Evolutionary conservation across 495 filamentous ascomycete species (phyloP).

Genomic region (Aspergillus mulundensis): DNA sequence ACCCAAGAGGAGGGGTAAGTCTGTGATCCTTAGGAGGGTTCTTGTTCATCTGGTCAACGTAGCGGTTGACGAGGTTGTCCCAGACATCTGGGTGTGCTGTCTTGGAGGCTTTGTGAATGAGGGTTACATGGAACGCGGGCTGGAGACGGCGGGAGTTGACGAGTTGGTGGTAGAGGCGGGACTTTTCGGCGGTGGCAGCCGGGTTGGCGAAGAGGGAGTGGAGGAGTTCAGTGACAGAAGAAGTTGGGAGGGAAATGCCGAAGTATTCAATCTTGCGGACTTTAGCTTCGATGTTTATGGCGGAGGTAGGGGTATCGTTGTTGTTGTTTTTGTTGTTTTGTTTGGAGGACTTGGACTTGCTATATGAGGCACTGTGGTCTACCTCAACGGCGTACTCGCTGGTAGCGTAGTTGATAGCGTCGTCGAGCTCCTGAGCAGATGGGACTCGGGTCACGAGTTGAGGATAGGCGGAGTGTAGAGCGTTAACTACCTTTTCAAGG

Average conservation of each 20-base stretch:
- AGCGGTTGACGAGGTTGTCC: conserved; percentile 55
- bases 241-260: conserved; percentile 57
- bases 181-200: conserved; percentile 34
- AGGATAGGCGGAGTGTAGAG: conserved; percentile 69
- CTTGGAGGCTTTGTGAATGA: conserved; percentile 72
- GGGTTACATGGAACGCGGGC: conserved; percentile 83
- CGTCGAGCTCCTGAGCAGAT: conserved; percentile 67
- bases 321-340: conserved; percentile 30
- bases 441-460: conserved; percentile 70
- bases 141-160: conserved; percentile 71
- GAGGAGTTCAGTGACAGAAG: conserved; percentile 56
- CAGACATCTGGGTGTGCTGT: conserved; percentile 62
- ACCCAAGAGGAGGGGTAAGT: conserved; percentile 42
- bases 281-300: conserved; percentile 20
- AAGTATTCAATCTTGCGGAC: conserved; percentile 77
- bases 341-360: conserved; percentile 25
- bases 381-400: conserved; percentile 72
- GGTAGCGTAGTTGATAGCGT: conserved; percentile 71
- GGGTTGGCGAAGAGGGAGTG: conserved; percentile 57
- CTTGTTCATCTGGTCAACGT: conserved; percentile 37
- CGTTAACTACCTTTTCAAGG: conserved; percentile 71
- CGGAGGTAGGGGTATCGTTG: conserved; percentile 5
- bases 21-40: conserved; percentile 36
- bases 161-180: conserved; percentile 72
- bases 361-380: conserved; percentile 55